Evolutionary conservation across 257 asterid genomes (phyloP).

Genomic region (Rauvolfia tetraphylla): DNA sequence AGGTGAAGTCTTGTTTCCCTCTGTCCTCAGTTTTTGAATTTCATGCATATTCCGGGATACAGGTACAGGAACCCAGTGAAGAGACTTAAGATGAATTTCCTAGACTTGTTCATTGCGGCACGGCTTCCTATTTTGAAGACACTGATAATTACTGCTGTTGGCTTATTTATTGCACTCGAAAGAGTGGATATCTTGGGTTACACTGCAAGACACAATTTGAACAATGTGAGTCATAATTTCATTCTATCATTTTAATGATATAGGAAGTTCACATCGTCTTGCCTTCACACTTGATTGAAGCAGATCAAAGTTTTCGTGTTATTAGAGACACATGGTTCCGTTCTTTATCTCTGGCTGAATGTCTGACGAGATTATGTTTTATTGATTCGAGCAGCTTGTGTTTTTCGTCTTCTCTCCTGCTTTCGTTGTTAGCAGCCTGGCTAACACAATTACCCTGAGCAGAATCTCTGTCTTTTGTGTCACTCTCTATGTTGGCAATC

Average conservation of each 20-base stretch:
- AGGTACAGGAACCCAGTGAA: background rate
- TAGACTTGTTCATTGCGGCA: slow-evolving; percentile 31
- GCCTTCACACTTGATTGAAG: background rate
- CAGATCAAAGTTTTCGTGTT: background rate
- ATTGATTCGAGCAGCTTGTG: slow-evolving; percentile 31
- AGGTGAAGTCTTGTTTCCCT: too few relatives aligned
- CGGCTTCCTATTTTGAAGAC: slow-evolving; percentile 35
- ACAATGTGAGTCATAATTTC: slow-evolving; percentile 18
- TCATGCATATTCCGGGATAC: too few relatives aligned
- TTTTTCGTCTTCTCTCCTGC: slow-evolving; percentile 38
- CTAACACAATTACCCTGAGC: slow-evolving; percentile 28
- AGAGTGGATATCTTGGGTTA: slow-evolving; percentile 25
- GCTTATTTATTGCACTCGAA: slow-evolving; percentile 31
- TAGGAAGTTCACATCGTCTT: background rate
- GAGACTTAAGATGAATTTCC: slow-evolving; percentile 17
- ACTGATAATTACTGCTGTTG: slow-evolving; percentile 26
- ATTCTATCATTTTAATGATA: background rate
- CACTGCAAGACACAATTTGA: slow-evolving; percentile 28
- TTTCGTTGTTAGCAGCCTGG: slow-evolving; percentile 33
- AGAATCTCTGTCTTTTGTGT: slow-evolving; percentile 41
- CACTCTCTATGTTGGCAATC: slow-evolving; percentile 41
- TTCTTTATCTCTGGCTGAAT: background rate
- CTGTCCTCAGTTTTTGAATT: too few relatives aligned
- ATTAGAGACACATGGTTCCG: background rate
- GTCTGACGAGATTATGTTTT: background rate